These are phyloP conservation scores for Metarhizium anisopliae DNA, from an alignment of 2,329 filamentous ascomycete genomes.

Conservation along the genomic window DNA sequence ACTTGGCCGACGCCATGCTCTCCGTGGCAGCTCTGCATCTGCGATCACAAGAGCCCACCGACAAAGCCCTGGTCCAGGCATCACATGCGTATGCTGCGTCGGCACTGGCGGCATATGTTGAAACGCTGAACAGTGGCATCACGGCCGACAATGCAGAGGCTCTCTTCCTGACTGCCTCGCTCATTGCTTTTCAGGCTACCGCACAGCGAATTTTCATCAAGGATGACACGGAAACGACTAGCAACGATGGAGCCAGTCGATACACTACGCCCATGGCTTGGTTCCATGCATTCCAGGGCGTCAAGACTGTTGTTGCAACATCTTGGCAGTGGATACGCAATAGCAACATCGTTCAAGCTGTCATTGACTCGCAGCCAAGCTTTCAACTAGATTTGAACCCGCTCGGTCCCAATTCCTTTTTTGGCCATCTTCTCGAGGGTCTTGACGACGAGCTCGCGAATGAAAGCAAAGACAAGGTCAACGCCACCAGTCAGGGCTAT, in stretches of 20 bases:
- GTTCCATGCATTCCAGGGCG: slow-evolving; percentile 60
- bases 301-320: slow-evolving; percentile 55
- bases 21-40: slow-evolving; percentile 57
- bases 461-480: slow-evolving; percentile 21
- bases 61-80: slow-evolving; percentile 50
- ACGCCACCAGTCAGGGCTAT: slow-evolving; percentile 41
- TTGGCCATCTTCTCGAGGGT: slow-evolving; percentile 49
- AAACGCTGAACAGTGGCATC: slow-evolving; percentile 46
- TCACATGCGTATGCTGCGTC: slow-evolving; percentile 59
- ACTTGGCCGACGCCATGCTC: slow-evolving; percentile 54
- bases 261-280: slow-evolving; percentile 54
- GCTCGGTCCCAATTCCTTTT: slow-evolving; percentile 43
- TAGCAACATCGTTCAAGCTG: slow-evolving; percentile 47
- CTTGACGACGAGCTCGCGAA: slow-evolving; percentile 45
- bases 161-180: slow-evolving; percentile 51
- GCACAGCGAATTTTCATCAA: slow-evolving; percentile 54
- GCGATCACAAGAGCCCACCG: slow-evolving; percentile 45
- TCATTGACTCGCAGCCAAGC: slow-evolving; percentile 55
- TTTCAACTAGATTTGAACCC: slow-evolving; percentile 51
- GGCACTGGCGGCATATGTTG: slow-evolving; percentile 51
- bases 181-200: slow-evolving; percentile 60
- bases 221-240: slow-evolving; percentile 35
- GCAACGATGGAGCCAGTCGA: slow-evolving; percentile 26
- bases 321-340: slow-evolving; percentile 56
- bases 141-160: slow-evolving; percentile 51